Evolutionary conservation across 768 basidiomycete species (phyloP).

Genomic region (Lactifluus hygrophoroides): DNA sequence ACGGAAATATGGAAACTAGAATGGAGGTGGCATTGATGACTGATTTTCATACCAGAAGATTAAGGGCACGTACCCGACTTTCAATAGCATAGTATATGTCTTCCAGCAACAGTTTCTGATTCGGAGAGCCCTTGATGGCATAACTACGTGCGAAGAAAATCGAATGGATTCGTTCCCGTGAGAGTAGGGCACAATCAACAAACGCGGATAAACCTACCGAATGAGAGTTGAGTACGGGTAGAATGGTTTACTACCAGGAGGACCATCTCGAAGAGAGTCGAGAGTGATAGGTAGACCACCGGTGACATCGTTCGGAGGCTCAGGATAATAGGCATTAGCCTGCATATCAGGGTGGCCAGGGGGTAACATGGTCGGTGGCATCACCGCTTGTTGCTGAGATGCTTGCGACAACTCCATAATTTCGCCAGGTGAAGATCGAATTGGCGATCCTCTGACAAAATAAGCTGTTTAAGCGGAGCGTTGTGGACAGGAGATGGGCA

Average conservation of each 20-base stretch:
- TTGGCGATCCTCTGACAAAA: not conserved
- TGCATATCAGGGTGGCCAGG: conserved; percentile 34
- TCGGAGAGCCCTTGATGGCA: conserved; percentile 86
- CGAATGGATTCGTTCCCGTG: conserved; percentile 5
- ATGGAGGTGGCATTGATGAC: conserved; percentile 19
- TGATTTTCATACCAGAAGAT: conserved; percentile 1
- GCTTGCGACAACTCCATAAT: conserved; percentile 24
- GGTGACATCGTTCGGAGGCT: conserved; percentile 68
- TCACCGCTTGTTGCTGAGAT: conserved; percentile 40
- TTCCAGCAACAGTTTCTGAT: conserved; percentile 75
- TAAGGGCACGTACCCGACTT: conserved; percentile 55
- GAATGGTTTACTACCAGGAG: conserved; percentile 83
- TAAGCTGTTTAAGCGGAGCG: not conserved
- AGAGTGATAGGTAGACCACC: conserved; percentile 82
- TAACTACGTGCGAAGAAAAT: conserved; percentile 42
- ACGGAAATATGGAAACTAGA: conserved; percentile 82
- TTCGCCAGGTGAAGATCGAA: not conserved
- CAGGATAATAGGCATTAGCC: conserved; percentile 56
- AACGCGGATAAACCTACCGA: conserved; percentile 43
- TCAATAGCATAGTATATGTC: conserved; percentile 92
- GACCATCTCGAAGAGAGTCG: conserved; percentile 78
- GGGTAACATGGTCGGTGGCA: conserved; percentile 54
- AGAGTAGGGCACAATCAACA: conserved; percentile 1
- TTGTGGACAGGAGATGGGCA: conserved; percentile 24
- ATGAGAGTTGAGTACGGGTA: conserved; percentile 89